Base-by-base conservation (phyloP, 1,139 yeast genomes). In the Debaryomyces fabryi region DNA sequence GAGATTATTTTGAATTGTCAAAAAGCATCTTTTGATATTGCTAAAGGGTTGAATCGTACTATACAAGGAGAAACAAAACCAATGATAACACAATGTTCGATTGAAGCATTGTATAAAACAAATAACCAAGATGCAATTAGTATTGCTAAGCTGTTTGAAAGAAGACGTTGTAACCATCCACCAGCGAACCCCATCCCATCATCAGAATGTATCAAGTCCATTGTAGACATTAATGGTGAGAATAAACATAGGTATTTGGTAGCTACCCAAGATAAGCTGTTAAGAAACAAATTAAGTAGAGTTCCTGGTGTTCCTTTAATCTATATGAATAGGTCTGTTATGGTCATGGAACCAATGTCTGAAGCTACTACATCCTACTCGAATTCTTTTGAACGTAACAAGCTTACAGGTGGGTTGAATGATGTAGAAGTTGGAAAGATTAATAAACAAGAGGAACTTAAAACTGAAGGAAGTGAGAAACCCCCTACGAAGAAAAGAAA, bases 41-140 rank as follows among this genome's bases (percentile, higher is more conserved):
- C 72, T 15, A 88, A 87, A 61, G 96, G 95, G n/a, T 71, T 93
- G 37, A 75, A 81, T 49, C 75, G 96, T 53, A 90, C 97, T 0
- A 73, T 92, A 8, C 98, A 92, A 64, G 89, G 86, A 6, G 92
- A 88, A 60, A 81, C 86, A 41, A 93, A 93, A 63, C 90, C 91
- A n/a, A 82, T 93, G 96, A 88, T 95, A 46, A 90, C 99, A 1
- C 99, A 93, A 68, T 95, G 99, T 63, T 88, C 96, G 59, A 89
- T 95, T 78, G 90, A 90, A 63, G 86, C 88, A 23, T 72, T 93
- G 33, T 95, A 93, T 64, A 77, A 78, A 44, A 76, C 87, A 9
- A 80, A 82, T 24, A 81, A 89, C 59, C 90, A 88, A 59, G 71
- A 68, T 3, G 96, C 96, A 2, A 89, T 93, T 47, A 86, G 79